phyloP scores from a whole-genome alignment of 495 filamentous ascomycete species.

The Trichoderma orchidacearum region DNA sequence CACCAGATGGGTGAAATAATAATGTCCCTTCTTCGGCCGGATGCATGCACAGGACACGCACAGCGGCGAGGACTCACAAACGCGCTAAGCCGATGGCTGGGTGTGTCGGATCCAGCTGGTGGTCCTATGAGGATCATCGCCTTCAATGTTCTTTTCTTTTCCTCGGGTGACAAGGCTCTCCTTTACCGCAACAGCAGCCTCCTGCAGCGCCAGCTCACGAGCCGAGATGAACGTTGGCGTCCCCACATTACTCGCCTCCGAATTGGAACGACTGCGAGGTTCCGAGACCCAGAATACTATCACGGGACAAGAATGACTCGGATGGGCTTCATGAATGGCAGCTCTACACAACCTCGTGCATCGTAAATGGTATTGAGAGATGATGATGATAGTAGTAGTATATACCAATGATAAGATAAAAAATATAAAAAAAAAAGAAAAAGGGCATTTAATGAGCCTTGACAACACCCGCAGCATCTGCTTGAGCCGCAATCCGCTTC shows the following conservation, averaged over 20 bases:
- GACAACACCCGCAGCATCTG: conserved; percentile 75
- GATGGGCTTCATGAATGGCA: too few species aligned
- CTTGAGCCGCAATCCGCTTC: conserved; percentile 85
- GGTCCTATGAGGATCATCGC: background rate
- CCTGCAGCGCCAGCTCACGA: background rate
- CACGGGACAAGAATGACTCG: background rate
- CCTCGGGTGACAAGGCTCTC: background rate
- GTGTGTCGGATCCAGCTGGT: background rate
- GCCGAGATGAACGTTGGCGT: background rate
- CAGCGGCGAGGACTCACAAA: background rate
- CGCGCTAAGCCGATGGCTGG: background rate
- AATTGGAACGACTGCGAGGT: background rate
- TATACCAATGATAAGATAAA: background rate
- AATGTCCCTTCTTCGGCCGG: too few species aligned
- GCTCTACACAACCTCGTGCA: too few species aligned
- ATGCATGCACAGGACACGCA: too few species aligned
- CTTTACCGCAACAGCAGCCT: background rate
- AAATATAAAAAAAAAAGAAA: background rate
- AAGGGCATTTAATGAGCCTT: conserved; percentile 29
- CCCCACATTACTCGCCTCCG: background rate
- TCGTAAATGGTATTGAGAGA: background rate
- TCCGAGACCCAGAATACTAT: background rate
- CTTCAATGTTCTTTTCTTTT: background rate
- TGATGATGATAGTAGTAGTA: background rate
- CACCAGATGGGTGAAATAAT: too few species aligned